Base-by-base conservation (phyloP, 2,329 filamentous ascomycete species). In the Madurella mycetomatis region DNA sequence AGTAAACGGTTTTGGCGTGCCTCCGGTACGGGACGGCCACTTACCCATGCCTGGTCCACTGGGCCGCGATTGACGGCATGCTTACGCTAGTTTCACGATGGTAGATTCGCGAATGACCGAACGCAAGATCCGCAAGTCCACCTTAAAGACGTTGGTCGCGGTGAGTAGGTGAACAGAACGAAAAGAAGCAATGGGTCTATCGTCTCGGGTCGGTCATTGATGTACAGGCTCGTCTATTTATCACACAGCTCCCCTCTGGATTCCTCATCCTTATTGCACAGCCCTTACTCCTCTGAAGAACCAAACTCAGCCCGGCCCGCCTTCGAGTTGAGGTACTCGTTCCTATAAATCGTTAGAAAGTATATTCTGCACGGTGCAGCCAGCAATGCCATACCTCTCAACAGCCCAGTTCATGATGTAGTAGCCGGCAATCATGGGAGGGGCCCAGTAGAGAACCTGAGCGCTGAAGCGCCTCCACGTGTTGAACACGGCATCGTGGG, bases 401-500 rank as follows among this genome's bases (percentile, higher is more conserved):
- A 83, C 86, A 63, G 94, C 92, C 94, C 94, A 99, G 70, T 88
- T 76, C 86, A 97, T 88, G 63, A 84, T 70, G 70, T 85, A 84
- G 78, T 97, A 99, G 63, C 82, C 91, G 64, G 80, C 73, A 61
- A 94, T 66, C 65, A 96, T 76, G 40, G 92, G 87, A 56, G 94
- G 88, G 25, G 86, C 81, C 74, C 92, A 85, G 82, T 92, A 99
- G 65, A 97, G 84, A 64, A 95, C 84, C 80, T 97, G 94, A 65
- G 81, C 74, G 72, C 85, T 86, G 76, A 87, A 88, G 68, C 94
- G 85, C 73, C 94, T 86, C 82, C 88, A 95, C 66, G 84, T 86
- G 83, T 99, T 99, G 86, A 97, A 97, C 78, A 97, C 76, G 68
- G 92, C 92, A 64, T 86, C 88, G 73, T 92, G 77, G 62, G 81